Percentiles rank a stretch among this genome's conserved stretches.
phyloP scores from a whole-genome alignment of 805 yeast genomes.

The Ogataea allantospora region DNA sequence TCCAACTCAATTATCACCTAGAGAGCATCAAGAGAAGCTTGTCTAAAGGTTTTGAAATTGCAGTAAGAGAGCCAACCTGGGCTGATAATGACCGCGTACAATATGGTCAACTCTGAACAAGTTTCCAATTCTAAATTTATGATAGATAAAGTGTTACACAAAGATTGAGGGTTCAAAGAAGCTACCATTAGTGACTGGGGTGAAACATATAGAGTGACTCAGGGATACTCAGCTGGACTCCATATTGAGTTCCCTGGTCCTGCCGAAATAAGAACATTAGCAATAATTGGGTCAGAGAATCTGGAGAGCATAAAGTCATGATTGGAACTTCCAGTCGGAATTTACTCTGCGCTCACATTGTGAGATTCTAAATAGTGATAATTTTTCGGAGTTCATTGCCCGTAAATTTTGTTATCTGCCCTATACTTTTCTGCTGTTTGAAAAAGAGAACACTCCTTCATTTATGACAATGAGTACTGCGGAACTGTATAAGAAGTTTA shows the following conservation, averaged over 20 bases:
- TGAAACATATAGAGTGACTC: constrained; percentile 53
- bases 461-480: neutral
- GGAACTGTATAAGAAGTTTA: constrained; percentile 13
- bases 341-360: too few species aligned
- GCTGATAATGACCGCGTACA: constrained; percentile 62
- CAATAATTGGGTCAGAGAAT: neutral
- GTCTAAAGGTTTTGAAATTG: constrained; percentile 65
- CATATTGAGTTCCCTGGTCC: constrained; percentile 73
- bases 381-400: neutral
- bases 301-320: neutral
- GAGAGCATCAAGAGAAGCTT: constrained; percentile 65
- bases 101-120: constrained; percentile 61
- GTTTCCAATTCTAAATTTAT: constrained; percentile 47
- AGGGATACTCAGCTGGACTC: constrained; percentile 51
- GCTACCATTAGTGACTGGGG: constrained; percentile 64
- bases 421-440: too few species aligned
- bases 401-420: constrained; percentile 1
- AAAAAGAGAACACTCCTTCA: too few species aligned
- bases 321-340: neutral
- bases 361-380: too few species aligned
- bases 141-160: constrained; percentile 47
- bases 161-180: constrained; percentile 61
- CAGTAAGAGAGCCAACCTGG: constrained; percentile 52
- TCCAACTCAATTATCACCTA: constrained; percentile 52
- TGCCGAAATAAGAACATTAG: constrained; percentile 39